phyloP scores from a whole-genome alignment of 495 filamentous ascomycete species.

The Evansstolkia leycettana region DNA sequence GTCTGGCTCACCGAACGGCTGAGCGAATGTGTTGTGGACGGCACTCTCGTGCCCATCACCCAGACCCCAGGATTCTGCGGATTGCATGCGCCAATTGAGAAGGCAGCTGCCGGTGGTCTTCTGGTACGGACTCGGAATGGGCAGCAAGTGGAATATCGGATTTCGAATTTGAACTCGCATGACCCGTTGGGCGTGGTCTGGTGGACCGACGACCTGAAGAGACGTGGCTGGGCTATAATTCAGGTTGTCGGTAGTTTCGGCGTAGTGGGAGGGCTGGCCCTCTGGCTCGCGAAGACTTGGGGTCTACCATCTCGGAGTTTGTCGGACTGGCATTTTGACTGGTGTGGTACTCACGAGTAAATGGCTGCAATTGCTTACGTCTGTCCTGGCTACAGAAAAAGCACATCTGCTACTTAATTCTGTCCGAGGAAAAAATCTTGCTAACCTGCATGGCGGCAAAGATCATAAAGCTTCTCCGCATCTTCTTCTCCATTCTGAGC shows the following conservation, averaged over 20 bases:
- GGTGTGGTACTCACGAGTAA: conserved; percentile 1
- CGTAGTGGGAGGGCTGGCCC: conserved; percentile 58
- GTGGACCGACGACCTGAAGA: conserved; percentile 54
- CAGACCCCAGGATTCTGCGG: conserved; percentile 24
- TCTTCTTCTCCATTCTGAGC: too few relatives aligned
- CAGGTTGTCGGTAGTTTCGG: conserved; percentile 69
- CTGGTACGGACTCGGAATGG: conserved; percentile 14
- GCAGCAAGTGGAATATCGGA: conserved; percentile 14
- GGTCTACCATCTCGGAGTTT: conserved; percentile 24
- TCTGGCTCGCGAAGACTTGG: conserved; percentile 45
- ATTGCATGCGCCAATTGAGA: conserved; percentile 10
- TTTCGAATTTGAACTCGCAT: conserved; percentile 32
- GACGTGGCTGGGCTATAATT: conserved; percentile 55
- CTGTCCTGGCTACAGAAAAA: neutral
- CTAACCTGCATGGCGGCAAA: too few relatives aligned
- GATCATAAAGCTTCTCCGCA: too few relatives aligned
- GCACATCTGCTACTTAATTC: too few relatives aligned
- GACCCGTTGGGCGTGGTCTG: conserved; percentile 71
- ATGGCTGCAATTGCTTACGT: neutral
- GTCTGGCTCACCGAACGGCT: conserved; percentile 69
- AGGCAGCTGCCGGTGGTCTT: conserved; percentile 9
- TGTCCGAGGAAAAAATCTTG: too few relatives aligned
- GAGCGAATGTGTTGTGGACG: conserved; percentile 62
- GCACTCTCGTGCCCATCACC: conserved; percentile 45
- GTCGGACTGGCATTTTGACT: conserved; percentile 26